Evolutionary conservation across 306 rosid species (phyloP).

Genomic region (Comarum palustre): DNA sequence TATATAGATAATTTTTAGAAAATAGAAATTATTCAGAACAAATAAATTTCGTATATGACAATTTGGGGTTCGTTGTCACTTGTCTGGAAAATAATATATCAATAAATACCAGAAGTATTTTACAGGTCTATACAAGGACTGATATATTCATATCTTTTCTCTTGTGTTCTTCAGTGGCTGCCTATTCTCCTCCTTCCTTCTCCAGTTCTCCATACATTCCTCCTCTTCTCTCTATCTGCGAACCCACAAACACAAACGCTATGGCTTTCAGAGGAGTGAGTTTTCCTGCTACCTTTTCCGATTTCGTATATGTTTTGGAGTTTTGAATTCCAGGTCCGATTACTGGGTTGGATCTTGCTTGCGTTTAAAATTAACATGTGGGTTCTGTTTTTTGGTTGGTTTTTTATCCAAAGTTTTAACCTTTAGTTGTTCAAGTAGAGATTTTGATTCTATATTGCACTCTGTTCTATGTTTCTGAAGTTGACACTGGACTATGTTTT

Average conservation of each 20-base stretch:
- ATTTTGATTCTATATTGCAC: neutral
- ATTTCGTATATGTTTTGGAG: neutral
- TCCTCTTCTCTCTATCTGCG: constrained; percentile 1
- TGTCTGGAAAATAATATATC: neutral
- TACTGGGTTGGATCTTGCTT: constrained; percentile 13
- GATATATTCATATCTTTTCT: too few relatives aligned
- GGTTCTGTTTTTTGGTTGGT: neutral
- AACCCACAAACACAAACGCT: neutral
- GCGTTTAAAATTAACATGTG: neutral
- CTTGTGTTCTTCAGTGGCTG: too few relatives aligned
- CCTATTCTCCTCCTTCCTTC: constrained; percentile 17
- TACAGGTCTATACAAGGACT: neutral
- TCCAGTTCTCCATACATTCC: constrained; percentile 12
- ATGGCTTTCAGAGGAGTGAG: constrained; percentile 68
- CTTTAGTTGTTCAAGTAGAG: neutral
- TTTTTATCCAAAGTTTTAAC: neutral
- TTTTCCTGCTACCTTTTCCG: neutral
- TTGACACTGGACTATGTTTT: neutral
- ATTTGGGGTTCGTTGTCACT: neutral
- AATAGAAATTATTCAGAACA: too few relatives aligned
- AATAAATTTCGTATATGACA: too few relatives aligned
- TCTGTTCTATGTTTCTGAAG: neutral
- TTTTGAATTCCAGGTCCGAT: neutral
- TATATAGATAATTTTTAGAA: too few relatives aligned
- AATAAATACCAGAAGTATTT: neutral